These are phyloP conservation scores for Moricandia arvensis DNA, from an alignment of 345 rosid genomes.

Conservation along the genomic window DNA sequence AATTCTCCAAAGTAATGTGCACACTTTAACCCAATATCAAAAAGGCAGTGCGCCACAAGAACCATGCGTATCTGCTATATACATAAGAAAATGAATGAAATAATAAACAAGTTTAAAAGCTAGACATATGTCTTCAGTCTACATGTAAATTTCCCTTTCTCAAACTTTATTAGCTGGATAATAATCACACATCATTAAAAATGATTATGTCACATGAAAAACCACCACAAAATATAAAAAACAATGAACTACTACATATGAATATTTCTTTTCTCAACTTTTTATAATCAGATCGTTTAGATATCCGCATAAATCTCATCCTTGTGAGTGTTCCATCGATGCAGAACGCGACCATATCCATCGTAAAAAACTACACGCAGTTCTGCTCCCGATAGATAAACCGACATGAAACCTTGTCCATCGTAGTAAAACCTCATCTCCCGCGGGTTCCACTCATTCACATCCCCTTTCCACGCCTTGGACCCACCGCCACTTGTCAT, in stretches of 20 bases:
- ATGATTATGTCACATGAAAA: not conserved
- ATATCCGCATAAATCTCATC: slow-evolving; percentile 14
- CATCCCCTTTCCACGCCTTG: slow-evolving; percentile 78
- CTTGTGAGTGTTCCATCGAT: slow-evolving; percentile 45
- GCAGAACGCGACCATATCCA: slow-evolving; percentile 51
- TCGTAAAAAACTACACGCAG: slow-evolving; percentile 49
- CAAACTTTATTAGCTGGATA: not conserved
- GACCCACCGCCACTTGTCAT: slow-evolving; percentile 87
- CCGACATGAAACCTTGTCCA: slow-evolving; percentile 82
- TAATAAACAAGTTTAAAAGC: not conserved
- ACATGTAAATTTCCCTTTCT: no score
- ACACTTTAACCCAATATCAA: not conserved
- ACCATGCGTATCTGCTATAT: not conserved
- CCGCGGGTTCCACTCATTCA: slow-evolving; percentile 23
- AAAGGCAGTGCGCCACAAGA: slow-evolving; percentile 1
- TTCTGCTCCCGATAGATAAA: slow-evolving; percentile 35
- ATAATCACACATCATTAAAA: not conserved
- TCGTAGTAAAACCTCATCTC: slow-evolving; percentile 61
- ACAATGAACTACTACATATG: not conserved
- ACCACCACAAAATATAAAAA: not conserved
- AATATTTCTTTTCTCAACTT: not conserved
- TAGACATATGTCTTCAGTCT: not conserved
- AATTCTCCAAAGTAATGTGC: not conserved
- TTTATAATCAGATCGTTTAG: not conserved
- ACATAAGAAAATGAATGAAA: not conserved